Evolutionary conservation across 495 filamentous ascomycete species (phyloP).

Genomic region (Penicillium waksmanii): DNA sequence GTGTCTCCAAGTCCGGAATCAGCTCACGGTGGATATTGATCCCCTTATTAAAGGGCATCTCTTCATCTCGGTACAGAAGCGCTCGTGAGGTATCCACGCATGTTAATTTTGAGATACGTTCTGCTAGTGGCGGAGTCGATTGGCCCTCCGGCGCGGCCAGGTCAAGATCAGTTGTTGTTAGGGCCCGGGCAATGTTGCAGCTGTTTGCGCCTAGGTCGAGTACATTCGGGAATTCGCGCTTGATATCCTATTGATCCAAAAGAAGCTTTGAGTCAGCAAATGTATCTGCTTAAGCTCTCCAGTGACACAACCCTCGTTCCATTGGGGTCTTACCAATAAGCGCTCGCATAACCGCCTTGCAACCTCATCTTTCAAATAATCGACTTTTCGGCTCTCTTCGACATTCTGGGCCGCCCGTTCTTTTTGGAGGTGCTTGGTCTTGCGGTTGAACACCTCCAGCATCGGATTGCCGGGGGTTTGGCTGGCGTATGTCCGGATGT

Average conservation of each 20-base stretch:
- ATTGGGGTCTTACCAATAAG: constrained; percentile 63
- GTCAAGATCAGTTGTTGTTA: constrained; percentile 70
- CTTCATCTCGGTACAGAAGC: constrained; percentile 81
- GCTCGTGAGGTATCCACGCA: constrained; percentile 78
- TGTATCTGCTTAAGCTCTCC: not conserved
- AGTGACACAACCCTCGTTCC: not conserved
- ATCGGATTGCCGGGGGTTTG: constrained; percentile 74
- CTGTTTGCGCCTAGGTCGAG: constrained; percentile 96
- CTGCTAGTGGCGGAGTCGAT: constrained; percentile 63
- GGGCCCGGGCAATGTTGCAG: constrained; percentile 85
- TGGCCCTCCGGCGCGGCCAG: constrained; percentile 45
- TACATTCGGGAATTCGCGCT: constrained; percentile 78
- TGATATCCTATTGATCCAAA: constrained; percentile 71
- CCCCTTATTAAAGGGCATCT: constrained; percentile 72
- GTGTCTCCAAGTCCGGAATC: constrained; percentile 65
- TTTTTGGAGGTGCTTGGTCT: constrained; percentile 85
- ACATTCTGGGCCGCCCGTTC: constrained; percentile 78
- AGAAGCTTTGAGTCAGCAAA: constrained; percentile 14
- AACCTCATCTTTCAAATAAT: constrained; percentile 93
- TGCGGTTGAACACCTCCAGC: constrained; percentile 88
- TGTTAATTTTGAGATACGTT: constrained; percentile 69
- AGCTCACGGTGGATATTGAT: constrained; percentile 73
- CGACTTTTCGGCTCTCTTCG: constrained; percentile 73
- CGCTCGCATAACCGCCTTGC: constrained; percentile 84
- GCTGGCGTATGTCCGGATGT: constrained; percentile 67